Conservation (phyloP, 768 basidiomycete species). For the Hygrophoropsis aurantiaca region DNA sequence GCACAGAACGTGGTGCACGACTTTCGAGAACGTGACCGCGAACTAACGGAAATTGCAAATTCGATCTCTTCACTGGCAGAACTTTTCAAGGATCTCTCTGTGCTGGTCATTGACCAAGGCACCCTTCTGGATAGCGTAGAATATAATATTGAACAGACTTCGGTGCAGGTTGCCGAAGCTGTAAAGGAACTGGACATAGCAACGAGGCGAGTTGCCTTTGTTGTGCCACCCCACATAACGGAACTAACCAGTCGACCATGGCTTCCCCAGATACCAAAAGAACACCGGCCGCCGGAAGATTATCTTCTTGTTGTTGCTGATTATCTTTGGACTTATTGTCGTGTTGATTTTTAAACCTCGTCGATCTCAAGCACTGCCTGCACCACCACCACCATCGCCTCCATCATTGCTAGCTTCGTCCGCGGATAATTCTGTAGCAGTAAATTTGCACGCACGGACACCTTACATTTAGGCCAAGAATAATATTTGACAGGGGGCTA, state of each 20-base stretch:
- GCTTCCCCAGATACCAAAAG: constrained; percentile 75
- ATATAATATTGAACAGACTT: constrained; percentile 95
- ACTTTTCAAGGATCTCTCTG: constrained; percentile 92
- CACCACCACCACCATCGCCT: constrained; percentile 25
- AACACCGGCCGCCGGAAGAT: constrained; percentile 91
- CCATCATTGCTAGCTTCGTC: constrained; percentile 14
- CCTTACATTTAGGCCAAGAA: constrained; percentile 18
- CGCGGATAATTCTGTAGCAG: constrained; percentile 27
- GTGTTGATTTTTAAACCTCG: constrained; percentile 93
- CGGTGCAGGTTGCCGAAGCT: constrained; percentile 76
- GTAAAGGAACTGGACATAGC: constrained; percentile 83
- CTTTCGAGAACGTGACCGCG: constrained; percentile 54
- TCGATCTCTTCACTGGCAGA: constrained; percentile 91
- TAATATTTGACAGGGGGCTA: constrained; percentile 12
- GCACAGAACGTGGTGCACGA: constrained; percentile 40
- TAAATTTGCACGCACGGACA: constrained; percentile 32
- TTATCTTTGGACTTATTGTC: constrained; percentile 85
- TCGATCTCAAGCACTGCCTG: constrained; percentile 39
- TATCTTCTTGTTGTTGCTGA: constrained; percentile 86
- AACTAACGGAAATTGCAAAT: constrained; percentile 87
- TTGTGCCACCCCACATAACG: background rate
- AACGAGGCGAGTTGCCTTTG: constrained; percentile 63
- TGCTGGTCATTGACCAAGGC: constrained; percentile 95
- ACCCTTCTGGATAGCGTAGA: constrained; percentile 95
- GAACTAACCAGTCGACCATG: background rate